Conservation (phyloP, 805 yeast species). For the Saturnispora ahearnii region DNA sequence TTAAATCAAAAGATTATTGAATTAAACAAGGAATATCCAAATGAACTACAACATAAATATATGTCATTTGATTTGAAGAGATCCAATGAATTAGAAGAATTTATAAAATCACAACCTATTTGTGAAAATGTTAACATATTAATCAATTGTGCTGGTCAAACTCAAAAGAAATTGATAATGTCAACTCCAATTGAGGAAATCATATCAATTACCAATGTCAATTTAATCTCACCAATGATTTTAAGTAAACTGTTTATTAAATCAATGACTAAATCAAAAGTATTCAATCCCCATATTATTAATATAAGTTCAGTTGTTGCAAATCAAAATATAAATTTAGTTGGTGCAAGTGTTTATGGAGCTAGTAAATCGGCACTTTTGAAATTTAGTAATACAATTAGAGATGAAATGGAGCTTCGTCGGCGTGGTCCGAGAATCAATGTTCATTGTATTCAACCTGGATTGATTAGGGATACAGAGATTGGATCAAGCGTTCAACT, state of each 20-base stretch:
- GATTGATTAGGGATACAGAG: conserved; percentile 55
- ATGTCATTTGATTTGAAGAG: conserved; percentile 29
- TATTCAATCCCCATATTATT: conserved; percentile 35
- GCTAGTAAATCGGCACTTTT: conserved; percentile 65
- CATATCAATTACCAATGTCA: conserved; percentile 39
- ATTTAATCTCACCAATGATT: conserved; percentile 53
- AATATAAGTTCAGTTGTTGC: conserved; percentile 64
- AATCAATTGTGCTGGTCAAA: conserved; percentile 59
- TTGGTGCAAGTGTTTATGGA: conserved; percentile 57
- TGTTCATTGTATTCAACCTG: conserved; percentile 62
- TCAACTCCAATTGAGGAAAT: conserved; percentile 36
- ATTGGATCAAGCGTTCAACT: conserved; percentile 39
- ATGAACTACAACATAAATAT: conserved; percentile 23
- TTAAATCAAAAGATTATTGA: conserved; percentile 24
- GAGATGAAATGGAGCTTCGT: conserved; percentile 38
- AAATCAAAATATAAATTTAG: conserved; percentile 16
- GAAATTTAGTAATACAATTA: conserved; percentile 51
- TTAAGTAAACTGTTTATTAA: conserved; percentile 44
- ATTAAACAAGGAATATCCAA: conserved; percentile 16
- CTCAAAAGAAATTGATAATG: conserved; percentile 46
- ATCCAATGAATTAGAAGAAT: conserved; percentile 10
- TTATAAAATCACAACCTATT: conserved; percentile 14
- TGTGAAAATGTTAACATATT: conserved; percentile 36
- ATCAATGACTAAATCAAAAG: conserved; percentile 36
- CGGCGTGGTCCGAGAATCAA: conserved; percentile 39